Evolutionary conservation across 352 stramenopile genomes (phyloP).

Genomic region (Aphanomyces cochlioides): DNA sequence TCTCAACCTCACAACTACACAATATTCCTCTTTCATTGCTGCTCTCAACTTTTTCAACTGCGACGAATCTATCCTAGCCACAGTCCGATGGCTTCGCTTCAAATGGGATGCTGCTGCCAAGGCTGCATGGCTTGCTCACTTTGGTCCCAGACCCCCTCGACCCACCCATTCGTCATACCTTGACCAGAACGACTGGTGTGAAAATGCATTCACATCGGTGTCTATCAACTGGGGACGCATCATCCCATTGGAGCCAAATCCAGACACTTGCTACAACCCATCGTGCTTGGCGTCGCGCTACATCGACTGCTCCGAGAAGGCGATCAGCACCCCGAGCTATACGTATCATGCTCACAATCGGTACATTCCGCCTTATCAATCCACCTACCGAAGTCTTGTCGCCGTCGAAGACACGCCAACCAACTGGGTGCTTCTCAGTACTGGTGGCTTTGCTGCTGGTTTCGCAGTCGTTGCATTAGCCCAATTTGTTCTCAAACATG

Average conservation of each 20-base stretch:
- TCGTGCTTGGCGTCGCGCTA: constrained; percentile 25
- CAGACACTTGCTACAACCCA: constrained; percentile 21
- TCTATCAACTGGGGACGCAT: constrained; percentile 15
- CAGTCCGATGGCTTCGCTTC: too few species aligned
- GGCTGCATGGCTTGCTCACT: too few species aligned
- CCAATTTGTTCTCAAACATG: not conserved
- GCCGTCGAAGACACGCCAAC: not conserved
- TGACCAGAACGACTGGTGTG: not conserved
- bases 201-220: not conserved
- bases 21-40: not conserved
- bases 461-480: constrained; percentile 3
- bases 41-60: constrained; percentile 5
- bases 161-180: not conserved
- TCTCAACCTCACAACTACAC: not conserved
- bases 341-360: not conserved
- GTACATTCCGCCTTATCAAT: constrained; percentile 7
- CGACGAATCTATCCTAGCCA: too few species aligned
- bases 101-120: too few species aligned
- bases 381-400: not conserved
- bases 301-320: constrained; percentile 15
- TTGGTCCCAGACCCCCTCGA: not conserved
- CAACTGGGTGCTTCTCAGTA: not conserved
- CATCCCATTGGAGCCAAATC: constrained; percentile 8
- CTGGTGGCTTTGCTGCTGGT: constrained; percentile 11
- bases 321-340: not conserved